Percentiles rank a stretch among this genome's conserved stretches.
phyloP scores from a whole-genome alignment of 345 rosid genomes.

The Eucalyptus paniculata region DNA sequence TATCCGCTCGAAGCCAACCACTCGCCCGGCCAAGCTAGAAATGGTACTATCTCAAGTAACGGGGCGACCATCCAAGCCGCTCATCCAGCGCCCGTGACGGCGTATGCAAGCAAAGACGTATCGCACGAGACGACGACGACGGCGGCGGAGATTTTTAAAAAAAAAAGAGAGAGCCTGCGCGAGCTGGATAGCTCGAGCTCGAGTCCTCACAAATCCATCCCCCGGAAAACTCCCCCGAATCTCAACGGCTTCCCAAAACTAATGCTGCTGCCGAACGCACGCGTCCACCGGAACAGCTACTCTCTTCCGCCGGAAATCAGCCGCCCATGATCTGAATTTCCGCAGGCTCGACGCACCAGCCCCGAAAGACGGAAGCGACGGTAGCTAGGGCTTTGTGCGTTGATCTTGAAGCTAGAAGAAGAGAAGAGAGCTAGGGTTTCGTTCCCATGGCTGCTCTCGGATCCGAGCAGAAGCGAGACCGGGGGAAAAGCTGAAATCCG shows the following conservation, averaged over 20 bases:
- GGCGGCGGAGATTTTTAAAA: too few relatives aligned
- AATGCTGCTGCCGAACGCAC: not conserved
- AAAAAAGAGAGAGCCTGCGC: not conserved
- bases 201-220: not conserved
- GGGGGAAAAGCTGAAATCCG: not conserved
- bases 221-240: not conserved
- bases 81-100: not conserved
- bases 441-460: not conserved
- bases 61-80: not conserved
- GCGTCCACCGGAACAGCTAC: not conserved
- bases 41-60: not conserved
- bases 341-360: not conserved
- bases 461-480: not conserved
- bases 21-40: not conserved
- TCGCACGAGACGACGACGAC: not conserved
- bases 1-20: not conserved
- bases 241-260: not conserved
- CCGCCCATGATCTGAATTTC: not conserved
- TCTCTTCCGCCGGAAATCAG: not conserved
- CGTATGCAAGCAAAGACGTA: not conserved
- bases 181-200: not conserved
- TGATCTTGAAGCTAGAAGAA: not conserved
- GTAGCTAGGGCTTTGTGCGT: conserved; percentile 8
- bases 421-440: conserved; percentile 11
- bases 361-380: not conserved